A percentile compares a stretch with the other conserved stretches of the same genome.
Evolutionary conservation across 441 rosid genomes (phyloP).

Genomic region (Aleurites moluccanus): DNA sequence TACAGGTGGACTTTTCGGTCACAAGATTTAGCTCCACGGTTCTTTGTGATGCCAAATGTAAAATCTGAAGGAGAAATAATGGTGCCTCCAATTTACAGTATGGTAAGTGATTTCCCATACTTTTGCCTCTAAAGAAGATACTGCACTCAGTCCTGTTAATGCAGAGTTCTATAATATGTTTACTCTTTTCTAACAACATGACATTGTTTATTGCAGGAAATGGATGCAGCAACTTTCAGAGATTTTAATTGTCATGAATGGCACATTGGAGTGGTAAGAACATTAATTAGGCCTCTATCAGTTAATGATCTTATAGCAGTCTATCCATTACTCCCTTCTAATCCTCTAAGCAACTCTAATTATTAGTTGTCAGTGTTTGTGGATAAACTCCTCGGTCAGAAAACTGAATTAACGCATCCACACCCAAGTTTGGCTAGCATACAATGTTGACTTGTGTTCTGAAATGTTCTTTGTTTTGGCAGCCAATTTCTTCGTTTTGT

Average conservation of each 20-base stretch:
- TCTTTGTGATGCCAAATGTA: conserved; percentile 71
- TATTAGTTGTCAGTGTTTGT: background rate
- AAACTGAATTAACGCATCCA: background rate
- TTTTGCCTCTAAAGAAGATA: background rate
- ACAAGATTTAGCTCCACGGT: conserved; percentile 72
- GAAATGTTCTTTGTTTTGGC: conserved; percentile 21
- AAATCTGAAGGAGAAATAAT: conserved; percentile 48
- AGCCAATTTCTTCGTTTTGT: conserved; percentile 55
- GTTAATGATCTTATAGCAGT: background rate
- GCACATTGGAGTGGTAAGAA: conserved; percentile 89
- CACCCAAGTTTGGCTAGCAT: background rate
- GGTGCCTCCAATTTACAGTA: conserved; percentile 72
- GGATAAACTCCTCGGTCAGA: background rate
- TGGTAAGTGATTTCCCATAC: conserved; percentile 49
- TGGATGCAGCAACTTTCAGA: conserved; percentile 72
- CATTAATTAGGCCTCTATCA: conserved; percentile 1
- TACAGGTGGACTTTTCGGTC: conserved; percentile 91
- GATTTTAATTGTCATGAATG: conserved; percentile 63
- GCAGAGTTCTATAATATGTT: too few species aligned
- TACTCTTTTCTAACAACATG: conserved; percentile 8
- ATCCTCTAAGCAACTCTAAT: background rate
- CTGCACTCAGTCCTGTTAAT: background rate
- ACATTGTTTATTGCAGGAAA: conserved; percentile 52
- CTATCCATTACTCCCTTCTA: background rate
- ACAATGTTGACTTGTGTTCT: conserved; percentile 2